Conservation (phyloP, 495 filamentous ascomycete genomes). For the Talaromyces ruber region DNA sequence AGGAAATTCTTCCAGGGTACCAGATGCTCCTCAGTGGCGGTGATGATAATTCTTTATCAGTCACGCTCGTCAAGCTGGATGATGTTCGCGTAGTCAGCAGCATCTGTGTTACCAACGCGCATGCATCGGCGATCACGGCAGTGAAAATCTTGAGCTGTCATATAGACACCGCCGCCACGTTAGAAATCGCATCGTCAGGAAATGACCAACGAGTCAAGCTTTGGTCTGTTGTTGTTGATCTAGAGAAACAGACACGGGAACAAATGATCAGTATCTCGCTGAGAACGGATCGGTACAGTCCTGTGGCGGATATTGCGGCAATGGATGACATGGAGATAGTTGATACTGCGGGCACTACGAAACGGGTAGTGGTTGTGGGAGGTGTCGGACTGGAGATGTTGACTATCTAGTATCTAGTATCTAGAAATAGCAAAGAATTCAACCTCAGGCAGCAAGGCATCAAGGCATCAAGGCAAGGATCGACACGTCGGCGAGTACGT, state of each 20-base stretch:
- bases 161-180: constrained; percentile 2
- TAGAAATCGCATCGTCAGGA: constrained; percentile 52
- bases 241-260: constrained; percentile 25
- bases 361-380: constrained; percentile 32
- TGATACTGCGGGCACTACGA: not conserved
- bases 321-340: constrained; percentile 26
- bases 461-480: not conserved
- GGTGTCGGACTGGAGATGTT: constrained; percentile 51
- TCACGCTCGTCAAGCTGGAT: constrained; percentile 37
- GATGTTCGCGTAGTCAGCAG: constrained; percentile 23
- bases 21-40: constrained; percentile 64
- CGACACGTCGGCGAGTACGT: not conserved
- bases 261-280: constrained; percentile 22
- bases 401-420: no score
- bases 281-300: constrained; percentile 43
- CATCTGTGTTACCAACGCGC: constrained; percentile 58
- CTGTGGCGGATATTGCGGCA: constrained; percentile 56
- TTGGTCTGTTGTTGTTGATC: constrained; percentile 49
- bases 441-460: not conserved
- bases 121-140: constrained; percentile 72
- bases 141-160: constrained; percentile 36
- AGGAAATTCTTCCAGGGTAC: constrained; percentile 16
- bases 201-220: constrained; percentile 77
- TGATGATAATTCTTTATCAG: constrained; percentile 70
- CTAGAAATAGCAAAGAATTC: not conserved